A percentile compares a stretch with the other conserved stretches of the same genome.
Evolutionary conservation across 2,329 filamentous ascomycete species (phyloP).

Genomic region (Ustilaginoidea virens): DNA sequence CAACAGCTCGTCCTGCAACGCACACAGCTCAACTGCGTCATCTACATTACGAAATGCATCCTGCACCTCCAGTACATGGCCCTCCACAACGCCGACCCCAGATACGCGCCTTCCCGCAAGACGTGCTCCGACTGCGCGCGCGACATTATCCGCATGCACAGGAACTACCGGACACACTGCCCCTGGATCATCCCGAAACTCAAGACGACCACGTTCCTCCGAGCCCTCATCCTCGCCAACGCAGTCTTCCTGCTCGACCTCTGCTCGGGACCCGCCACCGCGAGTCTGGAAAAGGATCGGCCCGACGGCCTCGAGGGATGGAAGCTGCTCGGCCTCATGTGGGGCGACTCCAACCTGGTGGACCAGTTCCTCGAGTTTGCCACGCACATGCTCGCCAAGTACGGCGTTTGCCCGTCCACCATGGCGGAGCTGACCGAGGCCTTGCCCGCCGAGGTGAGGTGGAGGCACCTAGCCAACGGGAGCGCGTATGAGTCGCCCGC

Average conservation of each 20-base stretch:
- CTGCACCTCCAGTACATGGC: conserved; percentile 2
- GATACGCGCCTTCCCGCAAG: conserved; percentile 1
- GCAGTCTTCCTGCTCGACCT: conserved; percentile 3
- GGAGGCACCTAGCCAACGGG: too few relatives aligned
- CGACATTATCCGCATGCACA: conserved; percentile 3
- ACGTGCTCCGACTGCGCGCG: conserved; percentile 1
- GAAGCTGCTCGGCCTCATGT: conserved; percentile 1
- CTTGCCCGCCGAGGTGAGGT: not conserved
- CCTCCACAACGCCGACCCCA: not conserved
- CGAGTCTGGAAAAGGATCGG: conserved; percentile 1
- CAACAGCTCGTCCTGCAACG: conserved; percentile 1
- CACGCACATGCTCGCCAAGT: conserved; percentile 3
- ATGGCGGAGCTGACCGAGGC: not conserved
- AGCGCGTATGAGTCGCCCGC: too few relatives aligned
- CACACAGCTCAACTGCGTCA: conserved; percentile 3
- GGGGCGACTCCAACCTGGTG: conserved; percentile 2
- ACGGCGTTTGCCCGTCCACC: conserved; percentile 1
- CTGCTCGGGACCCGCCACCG: conserved; percentile 2
- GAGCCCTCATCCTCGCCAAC: conserved; percentile 1
- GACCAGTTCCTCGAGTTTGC: conserved; percentile 4
- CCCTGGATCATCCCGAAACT: conserved; percentile 1
- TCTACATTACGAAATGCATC: conserved; percentile 3
- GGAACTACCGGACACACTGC: conserved; percentile 1
- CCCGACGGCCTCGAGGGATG: conserved; percentile 3
- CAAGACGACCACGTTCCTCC: not conserved